Base-by-base conservation (phyloP, 768 basidiomycete species). In the Pleurotus sapidus region DNA sequence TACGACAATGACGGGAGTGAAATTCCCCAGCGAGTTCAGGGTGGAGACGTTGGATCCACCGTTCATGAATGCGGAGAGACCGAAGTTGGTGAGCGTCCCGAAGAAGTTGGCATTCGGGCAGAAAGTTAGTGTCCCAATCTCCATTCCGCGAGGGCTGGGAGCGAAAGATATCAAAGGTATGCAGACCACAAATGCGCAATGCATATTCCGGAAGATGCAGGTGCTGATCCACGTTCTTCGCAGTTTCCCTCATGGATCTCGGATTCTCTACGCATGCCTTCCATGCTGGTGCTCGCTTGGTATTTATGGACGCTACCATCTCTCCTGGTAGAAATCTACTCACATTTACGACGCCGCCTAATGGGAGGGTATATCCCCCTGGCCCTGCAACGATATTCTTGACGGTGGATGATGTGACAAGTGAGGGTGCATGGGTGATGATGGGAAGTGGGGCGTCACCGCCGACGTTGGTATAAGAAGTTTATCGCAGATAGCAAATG, bases 251-350 rank as follows among this genome's bases (percentile, higher is more conserved):
- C 14, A 72, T 73, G 70, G 72, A 73, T 45, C 60, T 73, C 12
- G 72, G 72, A 7, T 73, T 68, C 63, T 73, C 72, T 5, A 64
- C 67, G 5, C 72, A 73, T 54, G 71, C 71, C 4, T 72, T 72
- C 70, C 72, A 72, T 56, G 68, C 72, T 20, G 68, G 70, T 43
- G 60, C 65, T 2, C 72, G 71, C 1, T 61, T 73, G 8, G 72
- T 73, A 7, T 73, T 68, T 57, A 65, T 73, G 61, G 64, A 68
- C 5, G 65, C 72, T 3, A 58, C 59, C 4, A 58, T 73, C 8
- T 68, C 67, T 3, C 55, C 54, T 2, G 66, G 70, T 55, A 61
- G 60, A 27, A 73, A 61, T 42, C 68, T 67, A 38, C 64, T 72
- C 14, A 71, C 60, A 14, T 67, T 71, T 40, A 69, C 68, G 17